Base-by-base conservation (phyloP, 1,139 yeast genomes). In the Pichia sp. region DNA sequence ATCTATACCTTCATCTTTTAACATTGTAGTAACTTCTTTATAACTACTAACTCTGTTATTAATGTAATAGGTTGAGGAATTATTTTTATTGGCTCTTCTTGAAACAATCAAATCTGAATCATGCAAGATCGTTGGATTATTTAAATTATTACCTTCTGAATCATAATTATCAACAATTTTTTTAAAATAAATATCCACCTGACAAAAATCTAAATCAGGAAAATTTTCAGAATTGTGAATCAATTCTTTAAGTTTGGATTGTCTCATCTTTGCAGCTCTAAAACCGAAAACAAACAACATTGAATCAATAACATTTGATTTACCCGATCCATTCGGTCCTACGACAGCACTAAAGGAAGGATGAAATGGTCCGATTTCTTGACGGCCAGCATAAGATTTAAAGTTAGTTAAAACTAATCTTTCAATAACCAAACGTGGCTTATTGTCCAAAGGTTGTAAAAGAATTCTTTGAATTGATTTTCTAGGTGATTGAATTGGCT, bases 261-360 rank as follows among this genome's bases (percentile, higher is more conserved):
- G 99, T 62, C 99, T 82, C 97, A 94, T 89, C 65, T 94, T 92
- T 63, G 82, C 80, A 0, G 98, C 98, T 54, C 98, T 74, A 66
- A 94, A 94, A 0, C 99, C 99, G 69, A 94, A 94, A 3, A 94
- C 98, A 66, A 94, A 94, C 52, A 94, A 72, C 77, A 94, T 78
- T 2, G 97, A 86, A 64, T 94, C 99, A 56, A 94, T 94, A 38
- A 94, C 98, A 63, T 94, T 94, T 10, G 97, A 90, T 66, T 92
- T 92, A 7, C 98, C 98, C 39, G 96, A 86, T 33, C 99, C 99
- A 65, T 94, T 94, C 4, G 98, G 98, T 0, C 99, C 99, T n/a
- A 94, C 97, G 8, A 94, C 95, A 0, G 99, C 97, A 7, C 96
- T 87, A 63, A 94, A 94, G 2, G 95, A 87, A 41, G 89, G 71